Evolutionary conservation across 1,284 basidiomycete genomes (phyloP).

Genomic region (Tylopilus sp.): DNA sequence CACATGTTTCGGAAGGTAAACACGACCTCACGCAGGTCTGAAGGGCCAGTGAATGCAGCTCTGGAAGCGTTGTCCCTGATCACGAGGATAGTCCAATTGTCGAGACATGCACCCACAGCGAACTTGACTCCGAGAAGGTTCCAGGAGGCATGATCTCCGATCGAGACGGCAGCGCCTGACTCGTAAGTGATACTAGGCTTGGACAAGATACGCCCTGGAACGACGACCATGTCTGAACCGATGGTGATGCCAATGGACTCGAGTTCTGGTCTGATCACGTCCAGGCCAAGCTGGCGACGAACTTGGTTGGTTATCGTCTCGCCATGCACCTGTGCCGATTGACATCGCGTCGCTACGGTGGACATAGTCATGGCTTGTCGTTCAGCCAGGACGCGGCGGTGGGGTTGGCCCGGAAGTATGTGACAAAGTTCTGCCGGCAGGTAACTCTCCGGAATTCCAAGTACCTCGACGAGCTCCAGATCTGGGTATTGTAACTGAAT

Average conservation of each 20-base stretch:
- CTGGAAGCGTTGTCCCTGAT: background rate
- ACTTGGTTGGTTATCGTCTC: background rate
- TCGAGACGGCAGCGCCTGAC: background rate
- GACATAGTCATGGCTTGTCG: background rate
- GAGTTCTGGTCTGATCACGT: background rate
- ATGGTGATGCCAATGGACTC: background rate
- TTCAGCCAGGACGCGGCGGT: too few species aligned
- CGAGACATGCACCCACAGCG: background rate
- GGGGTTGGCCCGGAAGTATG: background rate
- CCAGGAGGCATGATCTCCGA: background rate
- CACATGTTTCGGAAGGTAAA: background rate
- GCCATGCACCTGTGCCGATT: background rate
- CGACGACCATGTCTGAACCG: background rate
- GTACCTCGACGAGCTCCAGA: background rate
- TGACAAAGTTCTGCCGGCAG: background rate
- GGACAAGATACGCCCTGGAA: background rate
- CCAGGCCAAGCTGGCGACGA: background rate
- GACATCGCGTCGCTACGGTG: background rate
- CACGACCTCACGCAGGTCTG: background rate
- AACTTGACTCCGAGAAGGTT: slow-evolving; percentile 2
- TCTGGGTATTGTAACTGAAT: background rate
- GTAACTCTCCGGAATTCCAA: background rate
- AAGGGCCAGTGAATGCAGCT: background rate
- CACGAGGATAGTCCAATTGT: slow-evolving; percentile 1
- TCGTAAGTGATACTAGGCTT: background rate